phyloP scores from a whole-genome alignment of 768 basidiomycete genomes.

The Leucosporidium creatinivorum region DNA sequence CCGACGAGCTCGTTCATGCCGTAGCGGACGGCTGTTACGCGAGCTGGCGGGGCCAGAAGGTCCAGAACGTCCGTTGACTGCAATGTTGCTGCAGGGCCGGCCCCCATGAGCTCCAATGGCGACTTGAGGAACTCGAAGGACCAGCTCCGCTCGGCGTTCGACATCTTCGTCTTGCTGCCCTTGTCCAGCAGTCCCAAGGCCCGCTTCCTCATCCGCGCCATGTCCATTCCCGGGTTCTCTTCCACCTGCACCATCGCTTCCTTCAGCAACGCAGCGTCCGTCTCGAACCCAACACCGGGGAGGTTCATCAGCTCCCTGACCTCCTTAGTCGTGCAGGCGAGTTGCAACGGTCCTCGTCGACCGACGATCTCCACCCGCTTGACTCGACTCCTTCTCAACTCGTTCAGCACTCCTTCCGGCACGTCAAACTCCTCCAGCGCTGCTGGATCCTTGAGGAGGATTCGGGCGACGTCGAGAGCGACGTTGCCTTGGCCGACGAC shows the following conservation, averaged over 20 bases:
- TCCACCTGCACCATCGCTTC: constrained; percentile 37
- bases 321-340: constrained; percentile 87
- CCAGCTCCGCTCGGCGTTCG: constrained; percentile 65
- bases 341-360: constrained; percentile 78
- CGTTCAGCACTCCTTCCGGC: constrained; percentile 62
- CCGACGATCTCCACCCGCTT: constrained; percentile 74
- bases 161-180: constrained; percentile 45
- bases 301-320: constrained; percentile 69
- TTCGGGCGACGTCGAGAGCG: constrained; percentile 81
- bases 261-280: constrained; percentile 35
- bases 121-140: constrained; percentile 72
- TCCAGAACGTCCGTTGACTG: not conserved
- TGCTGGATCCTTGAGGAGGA: constrained; percentile 66
- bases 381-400: constrained; percentile 57
- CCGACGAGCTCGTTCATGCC: constrained; percentile 24
- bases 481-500: constrained; percentile 94
- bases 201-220: constrained; percentile 43
- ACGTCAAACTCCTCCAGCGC: constrained; percentile 67
- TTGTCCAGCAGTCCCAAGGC: constrained; percentile 43
- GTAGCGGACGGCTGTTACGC: constrained; percentile 13
- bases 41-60: not conserved
- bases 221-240: constrained; percentile 25
- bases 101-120: constrained; percentile 48
- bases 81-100: not conserved
- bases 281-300: constrained; percentile 56